Evolutionary conservation across 768 basidiomycete species (phyloP).

Genomic region (Artomyces pyxidatus): DNA sequence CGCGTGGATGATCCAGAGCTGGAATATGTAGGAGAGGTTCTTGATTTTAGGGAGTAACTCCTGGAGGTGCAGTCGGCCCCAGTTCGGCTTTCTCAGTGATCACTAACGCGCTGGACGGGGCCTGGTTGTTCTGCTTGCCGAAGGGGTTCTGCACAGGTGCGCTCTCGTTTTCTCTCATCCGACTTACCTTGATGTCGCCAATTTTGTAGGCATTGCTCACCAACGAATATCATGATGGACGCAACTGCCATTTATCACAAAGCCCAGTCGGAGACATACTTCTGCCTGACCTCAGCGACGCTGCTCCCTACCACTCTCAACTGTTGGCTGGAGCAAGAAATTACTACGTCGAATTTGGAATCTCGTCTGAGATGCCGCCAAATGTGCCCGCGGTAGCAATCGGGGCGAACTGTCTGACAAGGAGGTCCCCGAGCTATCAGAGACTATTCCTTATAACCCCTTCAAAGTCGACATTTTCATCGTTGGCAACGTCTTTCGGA

Average conservation of each 20-base stretch:
- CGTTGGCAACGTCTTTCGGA: constrained; percentile 3
- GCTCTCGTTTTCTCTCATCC: background rate
- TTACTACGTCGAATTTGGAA: background rate
- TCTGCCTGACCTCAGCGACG: background rate
- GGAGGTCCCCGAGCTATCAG: constrained; percentile 2
- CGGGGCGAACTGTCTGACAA: background rate
- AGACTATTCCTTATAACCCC: constrained; percentile 2
- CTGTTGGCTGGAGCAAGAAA: background rate
- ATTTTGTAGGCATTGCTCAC: constrained; percentile 4
- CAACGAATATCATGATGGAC: constrained; percentile 12
- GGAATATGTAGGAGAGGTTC: constrained; percentile 13
- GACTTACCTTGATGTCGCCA: background rate
- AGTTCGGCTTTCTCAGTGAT: background rate
- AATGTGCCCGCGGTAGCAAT: background rate
- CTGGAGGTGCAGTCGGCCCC: constrained; percentile 10
- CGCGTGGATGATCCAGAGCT: constrained; percentile 18
- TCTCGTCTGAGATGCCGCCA: background rate
- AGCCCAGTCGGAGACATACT: background rate
- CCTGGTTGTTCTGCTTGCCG: constrained; percentile 11
- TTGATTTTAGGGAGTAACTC: constrained; percentile 16
- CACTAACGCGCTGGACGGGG: constrained; percentile 3
- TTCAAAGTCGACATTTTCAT: constrained; percentile 3
- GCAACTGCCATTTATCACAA: constrained; percentile 1
- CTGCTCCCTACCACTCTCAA: background rate
- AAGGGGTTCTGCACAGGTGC: constrained; percentile 15